Evolutionary conservation across 345 rosid species (phyloP).

Genomic region (Chamaenerion angustifolium): DNA sequence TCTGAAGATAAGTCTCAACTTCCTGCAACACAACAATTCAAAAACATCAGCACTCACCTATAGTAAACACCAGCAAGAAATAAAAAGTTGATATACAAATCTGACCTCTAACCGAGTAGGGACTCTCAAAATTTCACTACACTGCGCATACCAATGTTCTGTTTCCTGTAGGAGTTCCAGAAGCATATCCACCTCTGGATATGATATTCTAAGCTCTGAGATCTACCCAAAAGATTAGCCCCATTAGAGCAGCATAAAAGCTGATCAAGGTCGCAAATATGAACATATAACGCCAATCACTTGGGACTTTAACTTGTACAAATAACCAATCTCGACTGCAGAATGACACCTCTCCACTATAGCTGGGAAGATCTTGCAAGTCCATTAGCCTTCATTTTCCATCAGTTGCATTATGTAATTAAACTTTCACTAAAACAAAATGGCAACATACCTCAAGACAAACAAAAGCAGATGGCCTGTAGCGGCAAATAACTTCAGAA

Average conservation of each 20-base stretch:
- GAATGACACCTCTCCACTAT: constrained; percentile 15
- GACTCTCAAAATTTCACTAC: too few species aligned
- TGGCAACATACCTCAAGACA: constrained; percentile 69
- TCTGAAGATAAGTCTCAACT: constrained; percentile 46
- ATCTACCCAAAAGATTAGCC: constrained; percentile 28
- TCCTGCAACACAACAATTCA: constrained; percentile 23
- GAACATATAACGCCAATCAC: constrained; percentile 18
- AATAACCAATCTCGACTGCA: constrained; percentile 38
- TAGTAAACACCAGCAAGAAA: constrained; percentile 1
- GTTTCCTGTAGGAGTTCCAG: constrained; percentile 31
- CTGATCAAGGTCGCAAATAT: constrained; percentile 4
- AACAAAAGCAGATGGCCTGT: constrained; percentile 70
- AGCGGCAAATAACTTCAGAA: constrained; percentile 61
- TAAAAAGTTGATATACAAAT: too few species aligned
- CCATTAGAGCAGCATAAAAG: background rate
- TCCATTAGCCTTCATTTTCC: background rate
- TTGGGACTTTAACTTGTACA: constrained; percentile 66
- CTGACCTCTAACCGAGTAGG: too few species aligned
- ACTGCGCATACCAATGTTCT: constrained; percentile 34
- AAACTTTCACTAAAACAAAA: background rate
- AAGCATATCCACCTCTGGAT: constrained; percentile 46
- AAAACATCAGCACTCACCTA: constrained; percentile 3
- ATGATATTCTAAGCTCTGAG: constrained; percentile 53
- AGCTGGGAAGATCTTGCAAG: too few species aligned
- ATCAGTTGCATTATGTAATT: background rate